Conservation (phyloP, 345 rosid species). For the Brassica carinata region DNA sequence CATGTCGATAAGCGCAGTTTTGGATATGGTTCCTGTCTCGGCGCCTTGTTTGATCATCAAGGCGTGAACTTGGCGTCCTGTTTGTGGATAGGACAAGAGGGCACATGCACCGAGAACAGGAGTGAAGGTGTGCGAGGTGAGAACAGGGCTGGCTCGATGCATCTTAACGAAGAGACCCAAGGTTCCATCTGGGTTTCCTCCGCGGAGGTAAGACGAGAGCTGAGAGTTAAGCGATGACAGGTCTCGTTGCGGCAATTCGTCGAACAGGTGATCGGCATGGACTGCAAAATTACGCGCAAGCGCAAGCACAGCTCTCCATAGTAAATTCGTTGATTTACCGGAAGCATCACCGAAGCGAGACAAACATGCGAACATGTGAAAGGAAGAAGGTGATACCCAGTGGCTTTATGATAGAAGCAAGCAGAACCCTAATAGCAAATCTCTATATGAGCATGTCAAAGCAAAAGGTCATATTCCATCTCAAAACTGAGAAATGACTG, state of each 20-base stretch:
- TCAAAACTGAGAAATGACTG: conserved; percentile 3
- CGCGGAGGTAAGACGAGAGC: conserved; percentile 50
- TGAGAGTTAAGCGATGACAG: conserved; percentile 51
- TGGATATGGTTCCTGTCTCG: conserved; percentile 54
- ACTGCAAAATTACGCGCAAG: neutral
- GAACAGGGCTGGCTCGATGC: conserved; percentile 40
- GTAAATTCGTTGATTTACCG: neutral
- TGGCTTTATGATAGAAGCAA: neutral
- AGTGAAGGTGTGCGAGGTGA: conserved; percentile 65
- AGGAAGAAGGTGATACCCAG: neutral
- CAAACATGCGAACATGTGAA: conserved; percentile 32
- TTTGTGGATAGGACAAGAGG: conserved; percentile 43
- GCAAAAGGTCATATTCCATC: neutral
- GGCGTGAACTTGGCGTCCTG: conserved; percentile 76
- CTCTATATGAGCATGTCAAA: neutral
- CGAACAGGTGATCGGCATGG: conserved; percentile 45
- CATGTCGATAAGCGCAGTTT: conserved; percentile 74
- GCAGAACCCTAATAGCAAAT: neutral
- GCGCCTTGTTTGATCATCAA: conserved; percentile 64
- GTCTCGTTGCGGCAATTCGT: conserved; percentile 53
- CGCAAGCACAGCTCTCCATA: neutral
- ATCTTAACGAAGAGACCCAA: conserved; percentile 57
- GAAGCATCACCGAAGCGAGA: conserved; percentile 1
- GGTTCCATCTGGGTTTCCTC: conserved; percentile 47
- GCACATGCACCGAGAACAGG: conserved; percentile 70